Evolutionary conservation across 2,329 filamentous ascomycete genomes (phyloP), one percentile per base, ranked within the genome.

Genomic region (Kalaharituber pfeilii): DNA sequence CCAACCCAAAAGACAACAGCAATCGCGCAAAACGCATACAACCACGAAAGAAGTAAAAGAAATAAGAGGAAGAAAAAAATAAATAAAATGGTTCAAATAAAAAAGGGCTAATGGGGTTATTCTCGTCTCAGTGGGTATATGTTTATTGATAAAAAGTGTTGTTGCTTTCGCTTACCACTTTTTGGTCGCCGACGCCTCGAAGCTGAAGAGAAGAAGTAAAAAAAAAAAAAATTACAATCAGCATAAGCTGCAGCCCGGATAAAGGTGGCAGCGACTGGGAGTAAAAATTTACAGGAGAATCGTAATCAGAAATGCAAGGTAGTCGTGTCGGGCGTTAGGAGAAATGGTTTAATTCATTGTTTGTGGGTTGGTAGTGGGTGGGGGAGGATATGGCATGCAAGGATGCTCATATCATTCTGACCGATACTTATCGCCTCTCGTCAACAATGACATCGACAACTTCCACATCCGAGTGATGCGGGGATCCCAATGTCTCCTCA

Each of bases 401-500:
- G n/a, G n/a, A n/a, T n/a, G n/a, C n/a, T n/a, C n/a, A n/a, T n/a
- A n/a, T n/a, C n/a, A n/a, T n/a, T n/a, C n/a, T n/a, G n/a, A n/a
- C n/a, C n/a, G n/a, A n/a, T n/a, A n/a, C 20, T 47, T 25, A 47
- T 47, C 42, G 42, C 18, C 42, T 15, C n/a, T 47, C 42, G 22
- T 47, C n/a, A 15, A 30, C 13, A 45, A 42, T 18, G n/a, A 47
- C 28, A 45, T 50, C 45, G 42, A 8, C 9, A 18, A 30, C 18
- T 49, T 49, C 54, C 47, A 56, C 33, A 49, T 50, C 47, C n/a
- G 47, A 50, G 13, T 50, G 25, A 13, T 47, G 42, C n/a, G 13
- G 42, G 47, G 53, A 51, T 47, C 52, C 53, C 11, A 59, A 45
- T 9, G 57, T 59, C 49, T 59, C 55, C 13, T 50, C 54, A 52